Base-by-base conservation (phyloP, 2,329 filamentous ascomycete genomes). In the Alternaria arborescens region DNA sequence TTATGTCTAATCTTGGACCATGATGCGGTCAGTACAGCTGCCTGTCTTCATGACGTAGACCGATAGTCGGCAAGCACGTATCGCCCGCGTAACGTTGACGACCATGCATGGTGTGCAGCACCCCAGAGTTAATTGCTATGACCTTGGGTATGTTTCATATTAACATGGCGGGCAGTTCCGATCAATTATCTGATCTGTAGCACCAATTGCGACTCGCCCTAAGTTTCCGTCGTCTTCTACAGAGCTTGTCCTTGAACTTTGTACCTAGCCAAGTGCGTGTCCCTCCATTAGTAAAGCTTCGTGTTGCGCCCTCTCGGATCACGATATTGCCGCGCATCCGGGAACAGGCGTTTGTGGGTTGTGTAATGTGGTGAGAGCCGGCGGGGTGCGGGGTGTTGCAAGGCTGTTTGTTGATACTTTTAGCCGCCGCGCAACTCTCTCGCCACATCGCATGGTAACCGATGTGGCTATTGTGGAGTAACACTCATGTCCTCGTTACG, bases 381-480 rank as follows among this genome's bases (percentile, higher is more conserved):
- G 46, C 22, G 32, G 53, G 51, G 43, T 57, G 60, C 51, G 58
- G 59, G 52, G 46, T 41, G 32, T 1, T 20, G 55, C 60, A 55
- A 64, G 44, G 52, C 50, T 52, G 51, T 65, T 64, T 62, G 65
- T 59, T 67, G 60, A 55, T 59, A 50, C 26, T 50, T 36, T 38
- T 50, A 50, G 32, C 20, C 46, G 30, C 20, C 46, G 57, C 51
- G 30, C 43, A 22, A 28, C 51, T 50, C 38, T 52, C 43, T 55
- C 46, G 60, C 55, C 60, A 56, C 62, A 53, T 44, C 48, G 42
- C 51, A 26, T 57, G 24, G 32, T 34, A 44, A 41, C 22, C 48
- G 54, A 52, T n/a, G 52, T 55, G 36, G 38, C 60, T 40, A 36
- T 20, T 38, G 48, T 43, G 38, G 40, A 32, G 18, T 40, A 34